Base-by-base conservation (phyloP, 768 basidiomycete species). In the Nidularia sp. region DNA sequence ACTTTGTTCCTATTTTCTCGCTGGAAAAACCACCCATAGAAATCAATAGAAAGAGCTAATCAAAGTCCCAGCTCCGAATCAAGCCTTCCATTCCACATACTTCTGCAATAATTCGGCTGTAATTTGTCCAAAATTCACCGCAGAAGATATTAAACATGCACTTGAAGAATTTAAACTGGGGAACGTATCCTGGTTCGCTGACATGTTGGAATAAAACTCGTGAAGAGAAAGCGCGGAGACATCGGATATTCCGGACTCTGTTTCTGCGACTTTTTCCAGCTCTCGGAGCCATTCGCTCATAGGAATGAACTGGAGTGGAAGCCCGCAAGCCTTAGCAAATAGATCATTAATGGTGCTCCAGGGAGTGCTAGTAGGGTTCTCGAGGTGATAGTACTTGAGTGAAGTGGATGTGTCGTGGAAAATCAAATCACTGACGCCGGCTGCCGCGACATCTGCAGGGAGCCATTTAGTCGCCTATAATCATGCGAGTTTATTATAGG, bases 311-410 rank as follows among this genome's bases (percentile, higher is more conserved):
- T 51, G 47, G 6, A 55, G 43, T 32, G 46, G 34, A 6, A 15
- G 31, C 18, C 31, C 9, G 8, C 8, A 45, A 6, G 35, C 29
- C n/a, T 41, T 29, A 3, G 15, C 35, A 29, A 55, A 52, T 34
- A 55, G n/a, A 5, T 34, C 12, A 4, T 41, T 43, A 12, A 55
- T 49, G 12, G 29, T 25, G 12, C 47, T 47, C 54, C 54, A 55
- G 8, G 50, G 42, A 9, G 54, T 55, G 15, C 33, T 34, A 3
- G 47, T 52, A 10, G 54, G 50, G 34, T 55, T 55, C 39, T 55
- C 54, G 43, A 55, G 50, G 41, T 52, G 46, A 44, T 55, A 55
- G 34, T 55, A 55, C 33, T 41, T 41, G 12, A 55, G 12, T 4
- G 42, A n/a, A 22, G n/a, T 9, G 18, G 36, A 34, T n/a, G 47